Evolutionary conservation across 163 green algal species (phyloP), one percentile per base, ranked within the genome.

Genomic region (Chlamydomonas reinhardtii): DNA sequence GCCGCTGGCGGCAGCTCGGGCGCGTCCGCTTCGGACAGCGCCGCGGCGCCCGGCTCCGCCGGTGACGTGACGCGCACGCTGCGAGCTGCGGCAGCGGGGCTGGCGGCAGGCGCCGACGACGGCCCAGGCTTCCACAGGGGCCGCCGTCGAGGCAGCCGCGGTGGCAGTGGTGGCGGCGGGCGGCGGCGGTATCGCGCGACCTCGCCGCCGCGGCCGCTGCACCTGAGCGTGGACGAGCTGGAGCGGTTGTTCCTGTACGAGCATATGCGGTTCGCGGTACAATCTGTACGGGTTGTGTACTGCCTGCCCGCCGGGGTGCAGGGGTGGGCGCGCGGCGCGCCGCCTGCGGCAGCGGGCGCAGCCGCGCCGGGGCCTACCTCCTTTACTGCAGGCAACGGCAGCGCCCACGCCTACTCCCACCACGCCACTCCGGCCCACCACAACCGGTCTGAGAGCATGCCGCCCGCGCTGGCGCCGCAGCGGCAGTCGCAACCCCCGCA

Each of bases 171-270:
- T 11, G 24, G 20, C 12, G 59, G 59, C 3, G 24, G 6, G 24
- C 59, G 59, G 25, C 59, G 59, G 19, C 4, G 59, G 19, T 29
- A 11, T 22, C 59, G 59, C 59, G 24, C 22, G 59, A 66, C 24
- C 4, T 66, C 59, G 22, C 62, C 25, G 12, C 62, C 25, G 62
- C 62, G 24, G 62, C 27, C 62, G 25, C 24, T 29, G 62, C 27
- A 29, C 25, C 25, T 70, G 27, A 34, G 24, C 62, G 12, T 85
- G 12, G 79, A 77, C 17, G 48, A 71, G 20, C 68, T 85, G 2
- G 79, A 62, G 25, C 79, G 79, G 39, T 25, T 85, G 19, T 74
- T 86, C 4, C 71, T 86, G 70, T 80, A 86, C 81, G 37, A 79
- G 11, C 81, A 86, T 59, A 73, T 80, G 70, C 81, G 22, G 29